Evolutionary conservation across 192 early-diverging fungal species (phyloP), one percentile per base, ranked within the genome.

Genomic region (Coemansia erecta): DNA sequence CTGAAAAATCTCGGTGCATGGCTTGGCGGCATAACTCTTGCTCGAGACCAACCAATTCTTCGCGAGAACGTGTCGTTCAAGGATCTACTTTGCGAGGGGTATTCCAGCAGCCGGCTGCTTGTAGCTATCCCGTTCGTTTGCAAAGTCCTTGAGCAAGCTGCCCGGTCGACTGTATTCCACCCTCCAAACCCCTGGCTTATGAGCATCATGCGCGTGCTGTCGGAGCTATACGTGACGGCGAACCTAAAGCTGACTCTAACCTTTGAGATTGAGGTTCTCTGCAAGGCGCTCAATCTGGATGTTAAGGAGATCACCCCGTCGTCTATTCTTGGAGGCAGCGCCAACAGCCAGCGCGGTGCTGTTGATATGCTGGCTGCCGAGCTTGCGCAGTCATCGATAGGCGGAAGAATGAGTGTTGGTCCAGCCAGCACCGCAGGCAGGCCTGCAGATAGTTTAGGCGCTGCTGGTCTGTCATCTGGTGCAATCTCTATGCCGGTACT

Each of bases 121-220:
- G 92, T 98, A 14, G 95, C 92, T 5, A 97, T 99, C 57, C 97
- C 97, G 33, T 99, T 99, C 67, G 92, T 95, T 9, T 99, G 97
- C 82, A 97, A 98, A 73, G 92, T 98, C 0, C 78, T 99, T 48
- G 94, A 97, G 61, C 94, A 96, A 70, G 85, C 89, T 48, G 81
- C 81, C 21, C 82, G 84, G 42, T 93, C 88, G 60, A 91, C 85
- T 51, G 87, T 98, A 4, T 99, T 99, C 77, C 87, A 87, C 52
- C 91, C 92, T 11, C 95, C 97, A 26, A 97, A 96, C 76, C 97
- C 97, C 14, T 99, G 97, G 97, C 66, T 99, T 42, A 93, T 99
- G 87, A 92, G 91, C 28, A 94, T 95, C 56, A 85, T 99, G 84
- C 85, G 85, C 48, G 82, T 98, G 14, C 73, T 99, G 40, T 89